Conservation (phyloP, 2,329 filamentous ascomycete species). For the Blastomyces percursus region DNA sequence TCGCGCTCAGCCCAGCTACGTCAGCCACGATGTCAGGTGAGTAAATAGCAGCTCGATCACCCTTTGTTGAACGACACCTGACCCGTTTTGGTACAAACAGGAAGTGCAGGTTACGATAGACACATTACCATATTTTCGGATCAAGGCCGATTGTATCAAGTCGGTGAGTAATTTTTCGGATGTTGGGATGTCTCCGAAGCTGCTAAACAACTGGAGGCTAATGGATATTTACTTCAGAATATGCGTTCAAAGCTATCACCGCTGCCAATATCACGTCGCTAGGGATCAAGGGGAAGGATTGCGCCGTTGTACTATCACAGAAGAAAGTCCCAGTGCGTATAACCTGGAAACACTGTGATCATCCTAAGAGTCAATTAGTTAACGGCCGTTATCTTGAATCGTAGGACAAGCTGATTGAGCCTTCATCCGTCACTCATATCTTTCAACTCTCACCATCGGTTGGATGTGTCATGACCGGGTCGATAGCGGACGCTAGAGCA, state of each 20-base stretch:
- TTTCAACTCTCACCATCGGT: slow-evolving; percentile 94
- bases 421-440: slow-evolving; percentile 90
- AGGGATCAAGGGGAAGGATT: slow-evolving; percentile 91
- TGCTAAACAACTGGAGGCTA: slow-evolving; percentile 19
- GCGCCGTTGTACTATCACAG: slow-evolving; percentile 92
- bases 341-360: slow-evolving; percentile 4
- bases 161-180: slow-evolving; percentile 56
- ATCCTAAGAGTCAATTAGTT: neutral
- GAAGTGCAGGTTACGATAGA: slow-evolving; percentile 86
- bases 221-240: slow-evolving; percentile 53
- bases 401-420: slow-evolving; percentile 98
- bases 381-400: neutral
- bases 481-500: slow-evolving; percentile 91
- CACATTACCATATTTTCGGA: slow-evolving; percentile 99
- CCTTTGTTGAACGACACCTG: slow-evolving; percentile 15
- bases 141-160: slow-evolving; percentile 97
- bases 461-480: slow-evolving; percentile 96
- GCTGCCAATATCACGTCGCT: slow-evolving; percentile 98
- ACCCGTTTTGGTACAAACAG: slow-evolving; percentile 36
- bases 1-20: slow-evolving; percentile 8
- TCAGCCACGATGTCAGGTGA: slow-evolving; percentile 36
- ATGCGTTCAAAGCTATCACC: slow-evolving; percentile 99
- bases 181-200: neutral
- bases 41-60: slow-evolving; percentile 11
- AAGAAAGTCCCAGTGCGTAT: slow-evolving; percentile 94